Evolutionary conservation across 2,329 filamentous ascomycete genomes (phyloP).

Genomic region (Epicoccum nigrum): DNA sequence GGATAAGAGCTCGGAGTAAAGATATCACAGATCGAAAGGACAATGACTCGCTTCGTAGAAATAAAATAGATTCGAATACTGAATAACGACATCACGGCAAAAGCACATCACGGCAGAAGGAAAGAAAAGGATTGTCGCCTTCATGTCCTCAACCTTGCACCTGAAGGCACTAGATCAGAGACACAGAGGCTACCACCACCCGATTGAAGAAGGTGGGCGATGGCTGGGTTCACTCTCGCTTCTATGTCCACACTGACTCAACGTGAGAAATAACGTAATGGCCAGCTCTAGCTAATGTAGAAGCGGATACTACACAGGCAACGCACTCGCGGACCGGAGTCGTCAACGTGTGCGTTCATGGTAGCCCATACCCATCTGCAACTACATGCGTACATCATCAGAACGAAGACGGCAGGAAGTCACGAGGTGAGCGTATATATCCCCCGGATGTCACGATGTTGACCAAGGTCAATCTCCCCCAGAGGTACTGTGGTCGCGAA

Average conservation of each 20-base stretch:
- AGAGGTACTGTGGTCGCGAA: no score
- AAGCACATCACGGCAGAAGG: no score
- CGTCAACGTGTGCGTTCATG: neutral
- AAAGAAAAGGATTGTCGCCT: conserved; percentile 38
- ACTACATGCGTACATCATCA: conserved; percentile 1
- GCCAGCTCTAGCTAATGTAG: conserved; percentile 52
- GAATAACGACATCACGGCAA: conserved; percentile 6
- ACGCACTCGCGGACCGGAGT: conserved; percentile 1
- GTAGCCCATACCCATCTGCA: conserved; percentile 14
- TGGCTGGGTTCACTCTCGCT: conserved; percentile 44
- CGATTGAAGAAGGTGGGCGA: conserved; percentile 31
- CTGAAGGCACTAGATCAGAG: conserved; percentile 29
- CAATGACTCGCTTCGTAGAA: no score
- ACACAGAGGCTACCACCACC: conserved; percentile 38
- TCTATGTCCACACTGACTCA: conserved; percentile 52
- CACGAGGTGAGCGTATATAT: conserved; percentile 5
- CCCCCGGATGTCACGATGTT: conserved; percentile 20
- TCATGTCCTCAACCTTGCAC: conserved; percentile 32
- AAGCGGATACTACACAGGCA: conserved; percentile 33
- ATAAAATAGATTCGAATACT: no score
- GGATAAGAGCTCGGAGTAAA: neutral
- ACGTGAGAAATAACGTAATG: conserved; percentile 44
- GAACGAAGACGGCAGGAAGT: conserved; percentile 10
- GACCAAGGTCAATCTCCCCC: neutral
- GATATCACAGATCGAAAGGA: no score